Base-by-base conservation (phyloP, 495 filamentous ascomycete genomes). In the Xylaria scruposa region DNA sequence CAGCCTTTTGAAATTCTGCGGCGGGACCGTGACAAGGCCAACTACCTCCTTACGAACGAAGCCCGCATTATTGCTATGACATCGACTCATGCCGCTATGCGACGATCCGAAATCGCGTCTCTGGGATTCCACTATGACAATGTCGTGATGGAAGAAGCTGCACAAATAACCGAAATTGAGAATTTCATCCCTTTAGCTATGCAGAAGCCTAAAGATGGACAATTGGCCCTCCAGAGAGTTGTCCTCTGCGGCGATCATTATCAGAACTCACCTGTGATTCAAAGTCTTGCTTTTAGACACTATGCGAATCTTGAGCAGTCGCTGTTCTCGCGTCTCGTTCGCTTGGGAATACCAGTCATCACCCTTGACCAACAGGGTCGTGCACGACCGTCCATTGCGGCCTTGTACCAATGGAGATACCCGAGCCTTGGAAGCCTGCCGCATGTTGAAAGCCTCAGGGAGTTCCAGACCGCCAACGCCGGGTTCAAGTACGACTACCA, bases 31-130 rank as follows among this genome's bases (percentile, higher is more conserved):
- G 96, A 98, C 78, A 97, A 94, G 79, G 93, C 94, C 40, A 98
- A 98, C 78, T 98, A 98, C 77, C 89, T 99, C 8, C 88, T 99
- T 17, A 90, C 95, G 8, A 98, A 95, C 76, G 96, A 98, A 79
- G 96, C 96, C 15, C 90, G 96, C 7, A 94, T 99, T 60, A 92
- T 99, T 73, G 96, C 96, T 66, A 98, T 98, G 97, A 99, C 96
- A 12, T 94, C 93, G 3, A 99, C 96, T 1, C 96, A 99, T 82
- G 97, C 96, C 13, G 96, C 96, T n/a, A 99, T 99, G 91, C 91
- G 95, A 70, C 87, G 94, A 61, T 90, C 93, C 72, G 96, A 98
- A 76, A 99, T 99, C 75, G 91, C 93, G 0, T 86, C 89, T 24
- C 86, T 98, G 56, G 97, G 96, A 7, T 98, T 99, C 85, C 92